These are phyloP conservation scores for Rosellinia necatrix DNA, from an alignment of 2,329 filamentous ascomycete species.

Conservation along the genomic window DNA sequence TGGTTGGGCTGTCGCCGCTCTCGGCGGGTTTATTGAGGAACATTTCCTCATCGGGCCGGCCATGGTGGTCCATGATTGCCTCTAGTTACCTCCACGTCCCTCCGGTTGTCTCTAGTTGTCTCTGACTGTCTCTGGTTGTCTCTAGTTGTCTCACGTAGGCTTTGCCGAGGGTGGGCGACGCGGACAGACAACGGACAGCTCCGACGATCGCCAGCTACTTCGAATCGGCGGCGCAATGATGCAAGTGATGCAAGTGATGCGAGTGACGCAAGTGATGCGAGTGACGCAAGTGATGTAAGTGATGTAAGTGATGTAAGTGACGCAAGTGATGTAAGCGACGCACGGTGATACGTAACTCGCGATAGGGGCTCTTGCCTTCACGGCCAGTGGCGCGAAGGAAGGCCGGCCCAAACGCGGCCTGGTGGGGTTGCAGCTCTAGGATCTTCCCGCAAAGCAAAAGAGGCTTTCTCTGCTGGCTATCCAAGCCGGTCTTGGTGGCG, in stretches of 20 bases:
- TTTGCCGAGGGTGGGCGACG: slow-evolving; percentile 31
- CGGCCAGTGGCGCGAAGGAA: slow-evolving; percentile 15
- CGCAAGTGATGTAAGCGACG: no score
- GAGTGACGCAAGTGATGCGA: no score
- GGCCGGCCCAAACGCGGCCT: slow-evolving; percentile 33
- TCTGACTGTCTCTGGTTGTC: no score
- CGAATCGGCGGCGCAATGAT: slow-evolving; percentile 32
- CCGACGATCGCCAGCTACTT: slow-evolving; percentile 15
- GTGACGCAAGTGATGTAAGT: no score
- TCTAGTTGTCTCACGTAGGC: slow-evolving; percentile 34
- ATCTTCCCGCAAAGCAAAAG: no score
- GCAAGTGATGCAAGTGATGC: slow-evolving; percentile 25
- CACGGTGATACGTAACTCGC: slow-evolving; percentile 32
- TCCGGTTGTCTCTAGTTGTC: no score
- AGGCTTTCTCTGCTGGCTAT: no score
- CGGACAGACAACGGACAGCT: slow-evolving; percentile 6
- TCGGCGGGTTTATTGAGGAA: slow-evolving; percentile 70
- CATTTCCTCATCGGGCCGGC: slow-evolving; percentile 79
- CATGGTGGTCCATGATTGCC: slow-evolving; percentile 58
- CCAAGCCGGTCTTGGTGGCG: no score
- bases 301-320: no score
- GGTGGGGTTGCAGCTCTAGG: no score
- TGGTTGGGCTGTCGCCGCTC: slow-evolving; percentile 71
- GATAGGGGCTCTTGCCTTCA: slow-evolving; percentile 32
- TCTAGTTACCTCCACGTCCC: no score